Evolutionary conservation across 2,329 filamentous ascomycete species (phyloP).

Genomic region (Dichotomopilus funicola): DNA sequence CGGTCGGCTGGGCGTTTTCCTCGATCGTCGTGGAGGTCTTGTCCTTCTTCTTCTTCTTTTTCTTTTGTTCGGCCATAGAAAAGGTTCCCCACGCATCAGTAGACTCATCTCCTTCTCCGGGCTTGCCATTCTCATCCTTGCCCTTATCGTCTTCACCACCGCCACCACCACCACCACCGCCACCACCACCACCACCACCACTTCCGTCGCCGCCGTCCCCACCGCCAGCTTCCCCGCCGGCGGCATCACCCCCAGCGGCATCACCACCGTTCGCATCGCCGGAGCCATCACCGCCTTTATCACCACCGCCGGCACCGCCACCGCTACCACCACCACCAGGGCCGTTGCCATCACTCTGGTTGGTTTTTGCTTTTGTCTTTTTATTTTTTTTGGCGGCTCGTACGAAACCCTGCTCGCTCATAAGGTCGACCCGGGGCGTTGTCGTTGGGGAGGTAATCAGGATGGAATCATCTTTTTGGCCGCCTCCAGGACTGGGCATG

Average conservation of each 20-base stretch:
- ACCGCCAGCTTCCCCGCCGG: conserved; percentile 25
- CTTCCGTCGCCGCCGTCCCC: conserved; percentile 33
- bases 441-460: conserved; percentile 42
- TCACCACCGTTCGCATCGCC: conserved; percentile 28
- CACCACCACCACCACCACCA: conserved; percentile 31
- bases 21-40: too few relatives aligned
- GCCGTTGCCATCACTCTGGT: conserved; percentile 37
- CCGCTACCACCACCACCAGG: conserved; percentile 36
- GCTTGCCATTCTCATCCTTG: conserved; percentile 29
- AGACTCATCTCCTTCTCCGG: conserved; percentile 25
- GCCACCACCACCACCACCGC: conserved; percentile 30
- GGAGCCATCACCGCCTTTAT: conserved; percentile 28
- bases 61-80: conserved; percentile 26
- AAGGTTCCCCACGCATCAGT: conserved; percentile 38
- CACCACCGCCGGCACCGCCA: conserved; percentile 29
- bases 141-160: conserved; percentile 35
- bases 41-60: conserved; percentile 36
- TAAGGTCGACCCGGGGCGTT: conserved; percentile 49
- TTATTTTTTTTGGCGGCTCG: conserved; percentile 55
- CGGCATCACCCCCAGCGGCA: conserved; percentile 7
- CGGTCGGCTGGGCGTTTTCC: too few relatives aligned
- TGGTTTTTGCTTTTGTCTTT: conserved; percentile 37
- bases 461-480: conserved; percentile 24
- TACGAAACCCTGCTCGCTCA: conserved; percentile 46
- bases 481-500: background rate